These are phyloP conservation scores for Biancaea sappan DNA, from an alignment of 306 rosid species.

Conservation along the genomic window DNA sequence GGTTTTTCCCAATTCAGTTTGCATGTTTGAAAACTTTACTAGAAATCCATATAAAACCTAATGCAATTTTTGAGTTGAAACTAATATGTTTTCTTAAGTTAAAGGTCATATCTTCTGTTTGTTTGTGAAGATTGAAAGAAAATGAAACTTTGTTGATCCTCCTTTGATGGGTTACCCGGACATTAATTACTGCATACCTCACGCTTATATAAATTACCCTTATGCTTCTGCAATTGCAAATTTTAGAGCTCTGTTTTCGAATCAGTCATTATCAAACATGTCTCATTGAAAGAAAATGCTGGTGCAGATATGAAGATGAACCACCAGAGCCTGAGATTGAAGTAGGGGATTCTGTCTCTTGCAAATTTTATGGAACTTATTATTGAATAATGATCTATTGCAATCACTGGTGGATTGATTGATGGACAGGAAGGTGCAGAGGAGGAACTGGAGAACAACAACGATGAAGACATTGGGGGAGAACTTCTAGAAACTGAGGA, in stretches of 20 bases:
- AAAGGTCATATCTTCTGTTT: neutral
- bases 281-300: slow-evolving; percentile 2
- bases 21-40: neutral
- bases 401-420: slow-evolving; percentile 3
- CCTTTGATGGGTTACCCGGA: neutral
- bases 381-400: neutral
- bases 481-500: slow-evolving; percentile 70
- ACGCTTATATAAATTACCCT: neutral
- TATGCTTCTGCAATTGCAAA: neutral
- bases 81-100: neutral
- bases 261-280: neutral
- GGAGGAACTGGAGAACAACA: slow-evolving; percentile 70
- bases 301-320: slow-evolving; percentile 79
- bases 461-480: slow-evolving; percentile 59
- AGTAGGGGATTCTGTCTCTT: slow-evolving; percentile 36
- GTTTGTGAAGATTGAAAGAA: neutral
- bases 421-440: slow-evolving; percentile 82
- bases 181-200: neutral
- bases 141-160: neutral
- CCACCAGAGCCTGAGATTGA: slow-evolving; percentile 89
- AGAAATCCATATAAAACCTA: neutral
- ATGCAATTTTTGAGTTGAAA: neutral
- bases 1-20: slow-evolving; percentile 11
- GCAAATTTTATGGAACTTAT: neutral
- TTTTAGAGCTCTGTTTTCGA: neutral